A percentile compares a stretch with the other conserved stretches of the same genome.
Conservation (phyloP, 257 asterid species). For the Nicotiana otophora region DNA sequence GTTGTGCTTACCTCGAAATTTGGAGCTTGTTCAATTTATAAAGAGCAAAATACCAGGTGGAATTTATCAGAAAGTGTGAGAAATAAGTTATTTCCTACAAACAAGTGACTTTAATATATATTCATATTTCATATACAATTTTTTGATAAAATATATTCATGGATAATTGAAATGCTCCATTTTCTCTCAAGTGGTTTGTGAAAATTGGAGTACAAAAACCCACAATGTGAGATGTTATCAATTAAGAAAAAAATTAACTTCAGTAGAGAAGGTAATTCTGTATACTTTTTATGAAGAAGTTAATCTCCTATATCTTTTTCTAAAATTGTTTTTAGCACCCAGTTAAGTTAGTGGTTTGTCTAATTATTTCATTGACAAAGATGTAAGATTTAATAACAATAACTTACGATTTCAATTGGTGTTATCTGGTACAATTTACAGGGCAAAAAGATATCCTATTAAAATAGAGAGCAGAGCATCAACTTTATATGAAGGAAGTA, state of each 20-base stretch:
- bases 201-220: neutral
- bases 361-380: slow-evolving; percentile 23
- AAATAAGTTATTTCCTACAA: neutral
- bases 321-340: neutral
- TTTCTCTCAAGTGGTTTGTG: neutral
- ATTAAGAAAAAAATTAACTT: neutral
- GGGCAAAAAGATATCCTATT: slow-evolving; percentile 94
- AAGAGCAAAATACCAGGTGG: neutral
- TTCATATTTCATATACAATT: too few species aligned
- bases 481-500: slow-evolving; percentile 60
- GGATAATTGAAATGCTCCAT: neutral
- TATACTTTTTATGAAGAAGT: neutral
- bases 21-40: neutral
- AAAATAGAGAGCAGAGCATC: slow-evolving; percentile 71
- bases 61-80: neutral
- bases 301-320: neutral
- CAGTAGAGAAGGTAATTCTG: neutral
- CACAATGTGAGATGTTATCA: neutral
- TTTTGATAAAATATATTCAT: too few species aligned
- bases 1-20: neutral
- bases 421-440: slow-evolving; percentile 48
- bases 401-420: slow-evolving; percentile 35
- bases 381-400: slow-evolving; percentile 38
- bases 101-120: neutral
- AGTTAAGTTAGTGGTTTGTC: neutral